A percentile compares a stretch with the other conserved stretches of the same genome.
Conservation (phyloP, 2,329 filamentous ascomycete genomes). For the Alternaria longipes region DNA sequence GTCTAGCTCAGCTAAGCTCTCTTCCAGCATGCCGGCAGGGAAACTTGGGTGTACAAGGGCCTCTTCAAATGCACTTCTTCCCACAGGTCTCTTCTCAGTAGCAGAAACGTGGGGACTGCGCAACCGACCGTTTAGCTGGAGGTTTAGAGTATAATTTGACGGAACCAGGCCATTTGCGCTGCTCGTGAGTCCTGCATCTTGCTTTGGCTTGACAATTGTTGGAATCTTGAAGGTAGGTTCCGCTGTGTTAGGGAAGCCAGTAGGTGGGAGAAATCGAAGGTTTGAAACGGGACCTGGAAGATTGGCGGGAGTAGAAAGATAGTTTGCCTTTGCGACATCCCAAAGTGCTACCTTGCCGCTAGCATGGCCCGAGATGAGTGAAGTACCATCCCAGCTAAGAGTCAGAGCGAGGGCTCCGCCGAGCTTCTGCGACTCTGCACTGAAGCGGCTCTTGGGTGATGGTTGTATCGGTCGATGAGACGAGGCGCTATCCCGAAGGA, state of each 20-base stretch:
- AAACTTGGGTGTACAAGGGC: slow-evolving; percentile 57
- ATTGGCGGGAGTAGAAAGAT: slow-evolving; percentile 72
- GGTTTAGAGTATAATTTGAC: slow-evolving; percentile 70
- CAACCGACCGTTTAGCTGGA: slow-evolving; percentile 64
- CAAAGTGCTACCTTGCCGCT: slow-evolving; percentile 82
- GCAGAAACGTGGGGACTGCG: slow-evolving; percentile 42
- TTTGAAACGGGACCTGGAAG: slow-evolving; percentile 87
- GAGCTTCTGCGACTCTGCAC: slow-evolving; percentile 67
- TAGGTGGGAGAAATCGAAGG: slow-evolving; percentile 74
- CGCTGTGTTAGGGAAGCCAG: slow-evolving; percentile 53
- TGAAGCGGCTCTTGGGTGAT: slow-evolving; percentile 52
- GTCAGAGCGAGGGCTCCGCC: slow-evolving; percentile 74
- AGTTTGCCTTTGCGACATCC: slow-evolving; percentile 77
- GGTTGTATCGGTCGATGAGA: slow-evolving; percentile 61
- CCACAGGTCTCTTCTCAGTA: slow-evolving; percentile 26
- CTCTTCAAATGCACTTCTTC: slow-evolving; percentile 48
- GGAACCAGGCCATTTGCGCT: slow-evolving; percentile 52
- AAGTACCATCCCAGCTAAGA: slow-evolving; percentile 83
- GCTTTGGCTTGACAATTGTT: slow-evolving; percentile 81
- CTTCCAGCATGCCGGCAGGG: slow-evolving; percentile 52
- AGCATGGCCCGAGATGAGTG: slow-evolving; percentile 80
- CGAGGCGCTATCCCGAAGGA: slow-evolving; percentile 64
- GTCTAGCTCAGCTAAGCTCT: slow-evolving; percentile 47
- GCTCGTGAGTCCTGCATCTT: slow-evolving; percentile 60
- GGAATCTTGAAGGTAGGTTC: slow-evolving; percentile 60